A percentile compares a stretch with the other conserved stretches of the same genome.
These are phyloP conservation scores for Coccomyxa sp. DNA, from an alignment of 139 green algal species.

Conservation along the genomic window DNA sequence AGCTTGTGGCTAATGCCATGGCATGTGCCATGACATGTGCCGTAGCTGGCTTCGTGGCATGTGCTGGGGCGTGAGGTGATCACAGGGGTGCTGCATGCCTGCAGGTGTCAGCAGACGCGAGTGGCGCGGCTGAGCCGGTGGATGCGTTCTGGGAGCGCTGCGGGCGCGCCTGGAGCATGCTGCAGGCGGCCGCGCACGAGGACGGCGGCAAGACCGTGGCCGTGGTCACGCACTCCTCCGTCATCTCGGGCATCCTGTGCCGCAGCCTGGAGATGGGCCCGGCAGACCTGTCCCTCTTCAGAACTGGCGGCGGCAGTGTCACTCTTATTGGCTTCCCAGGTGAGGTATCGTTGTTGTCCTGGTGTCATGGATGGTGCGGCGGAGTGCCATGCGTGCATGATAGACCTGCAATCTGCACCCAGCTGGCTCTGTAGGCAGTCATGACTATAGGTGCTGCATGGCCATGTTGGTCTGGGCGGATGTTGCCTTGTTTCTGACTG, in stretches of 20 bases:
- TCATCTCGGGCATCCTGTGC: slow-evolving; percentile 41
- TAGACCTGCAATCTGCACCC: no score
- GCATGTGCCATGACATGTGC: no score
- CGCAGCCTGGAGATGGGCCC: slow-evolving; percentile 35
- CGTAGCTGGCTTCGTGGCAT: no score
- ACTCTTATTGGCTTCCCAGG: slow-evolving; percentile 73
- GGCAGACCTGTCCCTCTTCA: slow-evolving; percentile 33
- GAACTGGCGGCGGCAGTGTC: slow-evolving; percentile 37
- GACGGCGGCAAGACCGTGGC: slow-evolving; percentile 29
- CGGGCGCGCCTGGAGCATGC: slow-evolving; percentile 1
- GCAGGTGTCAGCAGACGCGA: slow-evolving; percentile 5
- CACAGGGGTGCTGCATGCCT: not conserved
- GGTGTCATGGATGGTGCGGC: no score
- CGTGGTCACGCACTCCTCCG: slow-evolving; percentile 36
- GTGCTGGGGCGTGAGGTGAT: not conserved
- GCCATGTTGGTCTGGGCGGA: not conserved
- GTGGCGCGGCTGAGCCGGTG: slow-evolving; percentile 12
- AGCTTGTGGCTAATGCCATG: no score
- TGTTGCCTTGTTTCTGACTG: no score
- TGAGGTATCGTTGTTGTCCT: no score
- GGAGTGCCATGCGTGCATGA: no score
- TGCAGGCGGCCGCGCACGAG: slow-evolving; percentile 3
- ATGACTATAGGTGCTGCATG: no score
- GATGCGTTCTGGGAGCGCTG: slow-evolving; percentile 24
- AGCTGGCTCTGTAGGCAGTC: no score